Percentiles rank a stretch among this genome's conserved stretches.
These are phyloP conservation scores for Pichia terricola DNA, from an alignment of 1,139 yeast species.

Conservation along the genomic window DNA sequence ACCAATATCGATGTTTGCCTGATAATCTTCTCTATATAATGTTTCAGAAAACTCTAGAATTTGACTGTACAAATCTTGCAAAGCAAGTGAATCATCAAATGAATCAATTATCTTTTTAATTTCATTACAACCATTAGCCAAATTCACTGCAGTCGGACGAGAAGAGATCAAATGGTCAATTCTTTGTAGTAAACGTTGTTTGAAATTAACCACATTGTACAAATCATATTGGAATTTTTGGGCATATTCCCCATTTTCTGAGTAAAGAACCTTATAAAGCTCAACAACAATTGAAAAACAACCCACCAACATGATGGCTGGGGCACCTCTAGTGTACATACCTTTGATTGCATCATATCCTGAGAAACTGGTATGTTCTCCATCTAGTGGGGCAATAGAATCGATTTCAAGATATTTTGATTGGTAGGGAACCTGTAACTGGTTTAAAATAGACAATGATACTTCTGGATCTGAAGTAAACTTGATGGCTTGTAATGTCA, in stretches of 20 bases:
- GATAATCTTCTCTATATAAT: conserved; percentile 66
- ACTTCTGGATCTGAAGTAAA: conserved; percentile 39
- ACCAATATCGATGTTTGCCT: conserved; percentile 71
- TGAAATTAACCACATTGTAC: conserved; percentile 22
- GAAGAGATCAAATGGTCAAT: conserved; percentile 64
- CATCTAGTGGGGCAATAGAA: conserved; percentile 24
- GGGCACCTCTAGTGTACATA: conserved; percentile 98
- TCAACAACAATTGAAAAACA: conserved; percentile 78
- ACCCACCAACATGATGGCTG: conserved; percentile 96
- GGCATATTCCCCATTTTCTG: conserved; percentile 1
- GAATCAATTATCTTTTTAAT: conserved; percentile 34
- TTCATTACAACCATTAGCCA: conserved; percentile 66
- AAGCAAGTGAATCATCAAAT: conserved; percentile 6
- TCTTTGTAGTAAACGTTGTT: conserved; percentile 31
- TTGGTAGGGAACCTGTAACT: conserved; percentile 70
- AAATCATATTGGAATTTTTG: conserved; percentile 25
- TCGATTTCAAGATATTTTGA: conserved; percentile 54
- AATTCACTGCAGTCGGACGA: conserved; percentile 93
- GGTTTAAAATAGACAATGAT: conserved; percentile 63
- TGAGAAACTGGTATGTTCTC: conserved; percentile 26
- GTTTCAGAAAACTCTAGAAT: conserved; percentile 45
- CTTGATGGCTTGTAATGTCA: conserved; percentile 57
- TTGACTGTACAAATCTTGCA: conserved; percentile 29
- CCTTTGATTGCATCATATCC: conserved; percentile 73
- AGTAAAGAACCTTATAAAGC: conserved; percentile 26